Evolutionary conservation across 1,139 yeast species (phyloP).

Genomic region (Taphrina wiesneri): DNA sequence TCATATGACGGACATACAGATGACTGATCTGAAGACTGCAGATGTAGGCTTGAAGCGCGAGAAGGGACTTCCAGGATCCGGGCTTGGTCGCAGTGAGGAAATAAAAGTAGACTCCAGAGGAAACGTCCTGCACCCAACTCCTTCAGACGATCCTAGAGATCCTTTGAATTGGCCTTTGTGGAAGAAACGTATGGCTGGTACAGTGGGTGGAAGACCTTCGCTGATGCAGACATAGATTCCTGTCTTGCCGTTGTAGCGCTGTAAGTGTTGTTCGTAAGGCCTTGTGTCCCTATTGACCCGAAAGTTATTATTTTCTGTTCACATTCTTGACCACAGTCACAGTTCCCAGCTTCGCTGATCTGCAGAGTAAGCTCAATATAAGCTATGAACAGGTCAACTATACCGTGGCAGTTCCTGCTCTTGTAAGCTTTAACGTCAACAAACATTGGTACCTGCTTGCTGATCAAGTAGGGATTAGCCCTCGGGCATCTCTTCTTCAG

Average conservation of each 20-base stretch:
- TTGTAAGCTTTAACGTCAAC: background rate
- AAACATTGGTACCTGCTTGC: background rate
- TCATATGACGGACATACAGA: slow-evolving; percentile 1
- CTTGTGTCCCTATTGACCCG: background rate
- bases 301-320: slow-evolving; percentile 34
- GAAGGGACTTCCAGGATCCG: background rate
- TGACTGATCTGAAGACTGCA: background rate
- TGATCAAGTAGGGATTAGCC: slow-evolving; percentile 19
- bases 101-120: slow-evolving; percentile 5
- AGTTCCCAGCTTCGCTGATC: slow-evolving; percentile 34
- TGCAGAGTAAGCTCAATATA: slow-evolving; percentile 33
- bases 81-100: slow-evolving; percentile 18
- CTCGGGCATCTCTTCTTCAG: slow-evolving; percentile 35
- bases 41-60: background rate
- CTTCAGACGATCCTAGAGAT: slow-evolving; percentile 59
- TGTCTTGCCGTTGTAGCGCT: slow-evolving; percentile 15
- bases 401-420: slow-evolving; percentile 36
- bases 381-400: slow-evolving; percentile 33
- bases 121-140: slow-evolving; percentile 49
- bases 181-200: slow-evolving; percentile 42
- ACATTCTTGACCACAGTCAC: slow-evolving; percentile 36
- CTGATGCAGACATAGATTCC: background rate
- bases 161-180: slow-evolving; percentile 54
- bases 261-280: background rate
- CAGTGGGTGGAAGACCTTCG: no score